A percentile compares a stretch with the other conserved stretches of the same genome.
Evolutionary conservation across 176 grass and related monocot genomes (phyloP).

Genomic region (Avena atlantica): DNA sequence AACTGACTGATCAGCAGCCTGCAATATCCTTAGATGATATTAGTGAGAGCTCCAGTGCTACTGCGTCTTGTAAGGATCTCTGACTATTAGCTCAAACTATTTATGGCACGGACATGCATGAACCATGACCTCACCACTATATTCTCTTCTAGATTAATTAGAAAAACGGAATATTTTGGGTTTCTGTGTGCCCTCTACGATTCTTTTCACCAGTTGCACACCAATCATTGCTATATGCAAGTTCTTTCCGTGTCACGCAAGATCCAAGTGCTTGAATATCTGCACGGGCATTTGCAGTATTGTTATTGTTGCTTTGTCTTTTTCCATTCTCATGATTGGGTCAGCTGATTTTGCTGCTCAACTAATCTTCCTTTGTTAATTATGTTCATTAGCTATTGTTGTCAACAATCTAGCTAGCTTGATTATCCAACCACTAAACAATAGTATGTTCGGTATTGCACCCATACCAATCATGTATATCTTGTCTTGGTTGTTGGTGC

Average conservation of each 20-base stretch:
- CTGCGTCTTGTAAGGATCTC: slow-evolving; percentile 39
- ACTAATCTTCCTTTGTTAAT: slow-evolving; percentile 45
- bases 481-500: slow-evolving; percentile 32
- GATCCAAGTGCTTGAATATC: slow-evolving; percentile 32
- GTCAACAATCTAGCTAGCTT: slow-evolving; percentile 20
- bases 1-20: background rate
- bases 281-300: background rate
- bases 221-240: background rate
- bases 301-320: slow-evolving; percentile 8
- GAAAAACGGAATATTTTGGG: slow-evolving; percentile 45
- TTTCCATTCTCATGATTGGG: slow-evolving; percentile 43
- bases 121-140: slow-evolving; percentile 54
- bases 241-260: slow-evolving; percentile 15
- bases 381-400: slow-evolving; percentile 41
- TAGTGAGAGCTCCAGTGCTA: slow-evolving; percentile 31
- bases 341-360: slow-evolving; percentile 45
- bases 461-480: slow-evolving; percentile 25
- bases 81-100: slow-evolving; percentile 54
- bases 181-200: slow-evolving; percentile 11
- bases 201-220: slow-evolving; percentile 39
- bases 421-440: slow-evolving; percentile 26
- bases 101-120: slow-evolving; percentile 40
- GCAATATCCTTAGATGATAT: slow-evolving; percentile 32
- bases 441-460: slow-evolving; percentile 3
- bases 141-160: slow-evolving; percentile 56